phyloP scores from a whole-genome alignment of 164 flowering plant species.

The Nelumbo lutea region DNA sequence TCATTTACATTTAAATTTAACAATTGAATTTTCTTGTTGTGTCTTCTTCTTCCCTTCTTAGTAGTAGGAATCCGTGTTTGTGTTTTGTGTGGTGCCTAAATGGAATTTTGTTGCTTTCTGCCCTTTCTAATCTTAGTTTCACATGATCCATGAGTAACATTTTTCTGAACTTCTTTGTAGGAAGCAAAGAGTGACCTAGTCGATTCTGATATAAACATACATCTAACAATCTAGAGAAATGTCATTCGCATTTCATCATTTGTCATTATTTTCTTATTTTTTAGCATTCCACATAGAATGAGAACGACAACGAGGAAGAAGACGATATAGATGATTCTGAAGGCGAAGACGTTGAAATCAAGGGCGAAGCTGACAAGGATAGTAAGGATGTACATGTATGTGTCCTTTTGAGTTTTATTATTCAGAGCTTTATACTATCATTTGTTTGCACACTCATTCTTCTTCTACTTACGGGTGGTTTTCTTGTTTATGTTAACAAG shows the following conservation, averaged over 20 bases:
- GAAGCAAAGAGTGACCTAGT: neutral
- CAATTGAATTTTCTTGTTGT: neutral
- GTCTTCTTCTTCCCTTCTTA: neutral
- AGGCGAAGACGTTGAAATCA: neutral
- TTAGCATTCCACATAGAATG: neutral
- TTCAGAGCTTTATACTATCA: no score
- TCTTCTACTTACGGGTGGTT: no score
- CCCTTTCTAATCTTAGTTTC: neutral
- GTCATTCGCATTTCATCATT: neutral
- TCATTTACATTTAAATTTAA: no score
- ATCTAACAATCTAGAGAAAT: neutral
- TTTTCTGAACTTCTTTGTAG: neutral
- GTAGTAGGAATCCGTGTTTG: neutral
- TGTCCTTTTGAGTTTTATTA: no score
- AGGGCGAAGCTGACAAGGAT: neutral
- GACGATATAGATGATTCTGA: no score
- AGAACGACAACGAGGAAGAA: neutral
- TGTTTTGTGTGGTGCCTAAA: neutral
- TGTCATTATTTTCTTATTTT: neutral
- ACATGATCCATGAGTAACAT: neutral
- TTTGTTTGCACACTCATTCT: no score
- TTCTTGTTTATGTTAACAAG: no score
- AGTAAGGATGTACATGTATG: neutral
- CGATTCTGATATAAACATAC: neutral
- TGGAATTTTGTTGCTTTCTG: neutral